phyloP scores from a whole-genome alignment of 169 alveolate species.

The Besnoitia besnoiti region DNA sequence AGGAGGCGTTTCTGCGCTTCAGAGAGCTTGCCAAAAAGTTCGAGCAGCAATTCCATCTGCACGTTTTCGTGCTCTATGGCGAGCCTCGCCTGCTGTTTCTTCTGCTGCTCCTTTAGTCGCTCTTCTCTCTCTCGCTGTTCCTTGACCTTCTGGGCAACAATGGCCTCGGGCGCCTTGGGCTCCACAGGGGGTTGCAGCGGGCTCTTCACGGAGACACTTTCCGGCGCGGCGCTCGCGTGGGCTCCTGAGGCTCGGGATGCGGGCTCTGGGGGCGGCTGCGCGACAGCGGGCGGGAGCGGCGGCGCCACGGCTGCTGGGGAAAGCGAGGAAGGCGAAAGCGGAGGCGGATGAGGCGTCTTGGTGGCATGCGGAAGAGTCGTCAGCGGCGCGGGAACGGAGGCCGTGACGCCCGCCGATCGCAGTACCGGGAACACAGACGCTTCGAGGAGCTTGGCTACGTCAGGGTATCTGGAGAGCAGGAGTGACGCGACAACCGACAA shows the following conservation, averaged over 20 bases:
- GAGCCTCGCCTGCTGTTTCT: background rate
- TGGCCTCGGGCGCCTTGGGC: too few species aligned
- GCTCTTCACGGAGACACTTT: background rate
- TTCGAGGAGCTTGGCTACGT: background rate
- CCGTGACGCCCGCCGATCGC: background rate
- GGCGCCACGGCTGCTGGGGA: background rate
- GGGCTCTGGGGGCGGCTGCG: background rate
- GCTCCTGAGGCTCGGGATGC: background rate
- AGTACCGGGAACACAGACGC: background rate
- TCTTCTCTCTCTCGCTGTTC: background rate
- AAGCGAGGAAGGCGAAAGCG: background rate
- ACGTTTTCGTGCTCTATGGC: background rate
- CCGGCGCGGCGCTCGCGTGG: background rate
- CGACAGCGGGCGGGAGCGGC: background rate
- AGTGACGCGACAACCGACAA: background rate
- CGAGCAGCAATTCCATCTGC: background rate
- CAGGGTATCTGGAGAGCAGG: background rate
- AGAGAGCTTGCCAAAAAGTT: background rate
- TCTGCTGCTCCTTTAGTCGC: background rate
- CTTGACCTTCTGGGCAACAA: background rate
- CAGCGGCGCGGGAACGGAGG: background rate
- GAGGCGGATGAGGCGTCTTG: background rate
- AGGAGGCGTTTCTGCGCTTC: background rate
- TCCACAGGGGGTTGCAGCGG: too few species aligned
- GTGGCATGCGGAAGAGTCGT: background rate